A percentile compares a stretch with the other conserved stretches of the same genome.
Evolutionary conservation across 208 protist species (phyloP).

Genomic region (Tritrichomonas musculus): DNA sequence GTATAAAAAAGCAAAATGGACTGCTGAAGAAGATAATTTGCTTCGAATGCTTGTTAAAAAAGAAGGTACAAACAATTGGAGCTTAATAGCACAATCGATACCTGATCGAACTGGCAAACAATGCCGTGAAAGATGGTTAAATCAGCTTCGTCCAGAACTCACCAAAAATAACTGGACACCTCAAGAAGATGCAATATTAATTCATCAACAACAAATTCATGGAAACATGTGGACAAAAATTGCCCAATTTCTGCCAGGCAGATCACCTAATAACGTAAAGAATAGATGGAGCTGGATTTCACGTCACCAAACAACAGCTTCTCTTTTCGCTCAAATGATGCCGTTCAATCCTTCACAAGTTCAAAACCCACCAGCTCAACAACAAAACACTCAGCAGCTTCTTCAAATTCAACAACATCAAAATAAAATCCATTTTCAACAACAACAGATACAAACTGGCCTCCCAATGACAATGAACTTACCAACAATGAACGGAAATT

Average conservation of each 20-base stretch:
- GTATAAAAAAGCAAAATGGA: background rate
- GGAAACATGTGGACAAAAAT: background rate
- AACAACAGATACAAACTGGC: too few relatives aligned
- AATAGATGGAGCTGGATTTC: conserved; percentile 19
- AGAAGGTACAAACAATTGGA: background rate
- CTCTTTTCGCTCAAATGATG: too few relatives aligned
- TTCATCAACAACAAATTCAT: background rate
- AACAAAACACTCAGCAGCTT: too few relatives aligned
- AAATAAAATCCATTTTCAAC: too few relatives aligned
- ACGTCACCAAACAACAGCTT: too few relatives aligned
- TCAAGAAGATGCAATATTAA: background rate
- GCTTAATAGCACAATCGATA: background rate
- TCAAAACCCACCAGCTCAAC: too few relatives aligned
- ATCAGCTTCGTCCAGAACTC: background rate
- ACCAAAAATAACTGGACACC: background rate
- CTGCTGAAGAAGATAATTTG: background rate
- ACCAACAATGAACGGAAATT: too few relatives aligned
- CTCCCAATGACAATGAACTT: too few relatives aligned
- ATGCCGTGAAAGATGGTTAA: background rate
- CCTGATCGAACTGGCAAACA: background rate
- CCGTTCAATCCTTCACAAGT: too few relatives aligned
- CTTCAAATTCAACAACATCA: too few relatives aligned
- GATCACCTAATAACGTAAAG: background rate
- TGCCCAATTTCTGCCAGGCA: background rate
- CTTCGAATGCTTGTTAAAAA: background rate